phyloP scores from a whole-genome alignment of 2,329 filamentous ascomycete species.

The Exophiala calicioides region DNA sequence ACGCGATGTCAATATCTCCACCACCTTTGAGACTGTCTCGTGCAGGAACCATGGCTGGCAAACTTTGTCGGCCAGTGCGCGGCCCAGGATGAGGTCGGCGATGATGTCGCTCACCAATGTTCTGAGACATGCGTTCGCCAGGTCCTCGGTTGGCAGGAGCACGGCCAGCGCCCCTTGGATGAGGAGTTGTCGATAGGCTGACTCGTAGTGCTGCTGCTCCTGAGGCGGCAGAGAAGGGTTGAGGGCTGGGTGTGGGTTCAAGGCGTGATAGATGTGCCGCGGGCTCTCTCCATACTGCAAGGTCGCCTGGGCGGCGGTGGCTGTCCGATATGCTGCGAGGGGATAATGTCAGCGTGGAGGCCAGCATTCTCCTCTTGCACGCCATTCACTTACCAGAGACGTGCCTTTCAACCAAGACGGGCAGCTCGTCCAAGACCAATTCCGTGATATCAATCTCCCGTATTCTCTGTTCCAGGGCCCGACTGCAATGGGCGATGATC shows the following conservation, averaged over 20 bases:
- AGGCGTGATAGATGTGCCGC: slow-evolving; percentile 75
- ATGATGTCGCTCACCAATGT: slow-evolving; percentile 83
- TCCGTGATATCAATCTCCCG: slow-evolving; percentile 80
- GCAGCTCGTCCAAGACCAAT: slow-evolving; percentile 82
- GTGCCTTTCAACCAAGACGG: slow-evolving; percentile 77
- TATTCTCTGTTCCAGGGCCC: slow-evolving; percentile 81
- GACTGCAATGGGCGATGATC: slow-evolving; percentile 88
- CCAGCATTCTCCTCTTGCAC: slow-evolving; percentile 6
- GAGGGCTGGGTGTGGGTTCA: slow-evolving; percentile 78
- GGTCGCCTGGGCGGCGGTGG: slow-evolving; percentile 60
- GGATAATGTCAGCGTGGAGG: slow-evolving; percentile 9
- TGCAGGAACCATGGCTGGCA: slow-evolving; percentile 88
- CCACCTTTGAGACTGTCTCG: slow-evolving; percentile 75
- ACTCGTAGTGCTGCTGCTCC: slow-evolving; percentile 72
- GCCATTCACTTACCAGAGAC: slow-evolving; percentile 63
- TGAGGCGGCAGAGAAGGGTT: slow-evolving; percentile 23
- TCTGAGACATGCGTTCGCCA: slow-evolving; percentile 83
- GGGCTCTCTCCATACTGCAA: slow-evolving; percentile 63
- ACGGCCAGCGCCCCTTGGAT: slow-evolving; percentile 78
- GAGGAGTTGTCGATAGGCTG: slow-evolving; percentile 82
- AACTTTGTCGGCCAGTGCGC: slow-evolving; percentile 74
- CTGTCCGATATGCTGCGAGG: slow-evolving; percentile 68
- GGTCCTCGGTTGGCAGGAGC: slow-evolving; percentile 86
- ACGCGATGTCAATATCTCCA: slow-evolving; percentile 48
- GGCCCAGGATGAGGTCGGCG: slow-evolving; percentile 85